Conservation (phyloP, 2,329 filamentous ascomycete species). For the Boeremia exigua region DNA sequence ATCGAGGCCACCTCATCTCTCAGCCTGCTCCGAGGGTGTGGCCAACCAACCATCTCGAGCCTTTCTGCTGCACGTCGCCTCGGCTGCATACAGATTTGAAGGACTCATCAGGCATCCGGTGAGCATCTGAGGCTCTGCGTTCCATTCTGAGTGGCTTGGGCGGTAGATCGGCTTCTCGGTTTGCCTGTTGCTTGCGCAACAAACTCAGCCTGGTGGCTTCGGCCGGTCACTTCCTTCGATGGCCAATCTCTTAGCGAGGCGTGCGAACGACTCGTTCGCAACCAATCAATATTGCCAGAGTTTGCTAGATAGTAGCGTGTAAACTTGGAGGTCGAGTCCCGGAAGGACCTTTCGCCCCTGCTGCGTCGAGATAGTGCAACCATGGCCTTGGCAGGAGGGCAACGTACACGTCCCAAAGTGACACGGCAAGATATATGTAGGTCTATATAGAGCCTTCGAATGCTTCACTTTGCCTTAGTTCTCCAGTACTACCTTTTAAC, state of each 20-base stretch:
- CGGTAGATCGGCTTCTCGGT: constrained; percentile 1
- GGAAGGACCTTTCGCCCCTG: constrained; percentile 13
- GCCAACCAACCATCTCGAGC: constrained; percentile 12
- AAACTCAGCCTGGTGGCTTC: constrained; percentile 26
- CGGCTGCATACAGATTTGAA: constrained; percentile 15
- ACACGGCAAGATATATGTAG: not conserved
- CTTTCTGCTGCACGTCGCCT: constrained; percentile 20
- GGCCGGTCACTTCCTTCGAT: constrained; percentile 26
- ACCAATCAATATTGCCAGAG: constrained; percentile 20
- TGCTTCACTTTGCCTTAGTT: constrained; percentile 24
- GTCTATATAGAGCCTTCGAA: constrained; percentile 23
- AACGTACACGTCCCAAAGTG: constrained; percentile 9
- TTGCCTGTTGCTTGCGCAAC: constrained; percentile 21
- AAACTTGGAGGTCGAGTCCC: constrained; percentile 3
- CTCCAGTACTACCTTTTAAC: constrained; percentile 13
- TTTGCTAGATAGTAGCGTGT: constrained; percentile 9
- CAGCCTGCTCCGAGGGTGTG: constrained; percentile 17
- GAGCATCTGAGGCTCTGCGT: constrained; percentile 22
- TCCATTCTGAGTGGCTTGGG: constrained; percentile 1
- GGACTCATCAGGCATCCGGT: constrained; percentile 23
- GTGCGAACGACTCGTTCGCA: constrained; percentile 15
- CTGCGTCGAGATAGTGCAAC: constrained; percentile 20
- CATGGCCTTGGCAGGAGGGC: constrained; percentile 12
- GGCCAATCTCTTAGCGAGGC: constrained; percentile 22
- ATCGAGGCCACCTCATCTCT: not conserved